Percentiles rank a stretch among this genome's conserved stretches.
These are phyloP conservation scores for Leonotis leonurus DNA, from an alignment of 257 asterid species.

Conservation along the genomic window DNA sequence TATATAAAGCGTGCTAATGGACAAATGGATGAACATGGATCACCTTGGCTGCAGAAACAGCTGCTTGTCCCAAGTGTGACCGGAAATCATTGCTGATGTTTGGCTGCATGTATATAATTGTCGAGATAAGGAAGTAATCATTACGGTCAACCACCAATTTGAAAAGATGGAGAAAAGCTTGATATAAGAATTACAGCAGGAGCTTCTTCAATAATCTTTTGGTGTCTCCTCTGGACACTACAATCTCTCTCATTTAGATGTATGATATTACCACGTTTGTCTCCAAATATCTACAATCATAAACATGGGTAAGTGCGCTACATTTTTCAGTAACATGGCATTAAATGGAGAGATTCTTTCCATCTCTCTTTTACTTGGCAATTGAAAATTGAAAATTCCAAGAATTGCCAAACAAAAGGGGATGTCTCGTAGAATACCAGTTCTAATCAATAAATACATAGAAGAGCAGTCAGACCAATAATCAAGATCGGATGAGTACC, in stretches of 20 bases:
- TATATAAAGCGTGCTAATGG: no score
- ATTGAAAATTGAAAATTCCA: neutral
- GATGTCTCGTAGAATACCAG: neutral
- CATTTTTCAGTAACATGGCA: slow-evolving; percentile 3
- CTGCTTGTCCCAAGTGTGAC: slow-evolving; percentile 84
- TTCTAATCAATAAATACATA: neutral
- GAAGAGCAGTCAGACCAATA: slow-evolving; percentile 1
- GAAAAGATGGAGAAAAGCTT: slow-evolving; percentile 17
- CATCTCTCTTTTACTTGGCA: neutral
- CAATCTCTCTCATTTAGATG: slow-evolving; percentile 97
- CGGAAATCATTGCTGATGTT: slow-evolving; percentile 62
- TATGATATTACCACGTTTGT: slow-evolving; percentile 73
- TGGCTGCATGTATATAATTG: slow-evolving; percentile 58
- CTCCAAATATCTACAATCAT: slow-evolving; percentile 73
- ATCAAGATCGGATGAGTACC: slow-evolving; percentile 38
- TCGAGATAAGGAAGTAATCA: slow-evolving; percentile 17
- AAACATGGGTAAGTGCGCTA: neutral
- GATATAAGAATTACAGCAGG: slow-evolving; percentile 69
- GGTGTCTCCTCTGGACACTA: slow-evolving; percentile 98
- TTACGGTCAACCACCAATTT: slow-evolving; percentile 10
- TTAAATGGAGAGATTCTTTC: slow-evolving; percentile 2
- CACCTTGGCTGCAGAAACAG: slow-evolving; percentile 99
- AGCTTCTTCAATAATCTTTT: slow-evolving; percentile 99
- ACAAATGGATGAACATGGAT: slow-evolving; percentile 14
- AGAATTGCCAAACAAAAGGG: slow-evolving; percentile 1